Percentiles rank a stretch among this genome's conserved stretches.
These are phyloP conservation scores for Claviceps fusiformis DNA, from an alignment of 2,329 filamentous ascomycete genomes.

Conservation along the genomic window DNA sequence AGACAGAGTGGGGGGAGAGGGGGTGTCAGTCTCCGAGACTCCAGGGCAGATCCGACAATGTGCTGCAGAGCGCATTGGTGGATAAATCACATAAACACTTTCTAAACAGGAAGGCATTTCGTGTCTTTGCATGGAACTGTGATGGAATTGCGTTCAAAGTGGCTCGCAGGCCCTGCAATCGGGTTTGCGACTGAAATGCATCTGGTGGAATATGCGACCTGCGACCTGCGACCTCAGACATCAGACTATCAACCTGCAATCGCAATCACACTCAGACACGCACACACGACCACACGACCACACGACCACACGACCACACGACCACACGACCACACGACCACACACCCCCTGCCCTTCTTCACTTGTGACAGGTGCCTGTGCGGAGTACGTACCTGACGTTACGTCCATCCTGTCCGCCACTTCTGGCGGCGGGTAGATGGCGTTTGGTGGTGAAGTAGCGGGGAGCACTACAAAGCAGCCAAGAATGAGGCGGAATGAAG, in stretches of 20 bases:
- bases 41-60: neutral
- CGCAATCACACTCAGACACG: neutral
- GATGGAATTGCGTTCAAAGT: neutral
- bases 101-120: neutral
- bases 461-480: neutral
- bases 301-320: neutral
- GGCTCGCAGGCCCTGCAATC: neutral
- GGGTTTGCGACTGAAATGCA: neutral
- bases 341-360: neutral
- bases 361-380: neutral
- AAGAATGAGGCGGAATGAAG: neutral
- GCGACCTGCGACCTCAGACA: neutral
- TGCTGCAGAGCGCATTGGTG: neutral
- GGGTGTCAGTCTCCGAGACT: neutral
- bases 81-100: neutral
- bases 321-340: neutral
- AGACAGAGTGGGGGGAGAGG: neutral
- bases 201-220: neutral
- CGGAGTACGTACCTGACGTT: neutral
- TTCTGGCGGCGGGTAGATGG: slow-evolving; percentile 2
- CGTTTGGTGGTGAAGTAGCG: slow-evolving; percentile 4
- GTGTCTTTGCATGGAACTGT: neutral
- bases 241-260: neutral
- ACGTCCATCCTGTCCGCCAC: slow-evolving; percentile 2
- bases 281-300: neutral